Evolutionary conservation across 345 rosid genomes (phyloP).

Genomic region (Syzygium aromaticum): DNA sequence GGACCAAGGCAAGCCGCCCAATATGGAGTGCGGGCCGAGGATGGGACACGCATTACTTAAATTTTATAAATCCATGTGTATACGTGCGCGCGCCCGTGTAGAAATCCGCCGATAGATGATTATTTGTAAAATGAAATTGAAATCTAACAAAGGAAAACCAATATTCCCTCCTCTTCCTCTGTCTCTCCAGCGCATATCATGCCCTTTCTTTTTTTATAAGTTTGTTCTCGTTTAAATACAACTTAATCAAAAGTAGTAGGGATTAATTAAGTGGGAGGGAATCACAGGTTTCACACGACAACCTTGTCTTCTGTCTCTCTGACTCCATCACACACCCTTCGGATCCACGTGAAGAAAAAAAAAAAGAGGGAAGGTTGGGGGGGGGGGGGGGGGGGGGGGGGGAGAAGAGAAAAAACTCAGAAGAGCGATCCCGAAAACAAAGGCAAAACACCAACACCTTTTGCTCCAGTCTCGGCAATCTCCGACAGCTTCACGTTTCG

Average conservation of each 20-base stretch:
- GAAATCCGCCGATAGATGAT: neutral
- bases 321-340: neutral
- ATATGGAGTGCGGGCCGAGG: neutral
- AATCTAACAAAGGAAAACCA: neutral
- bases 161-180: neutral
- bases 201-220: neutral
- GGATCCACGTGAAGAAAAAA: neutral
- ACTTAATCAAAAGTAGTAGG: neutral
- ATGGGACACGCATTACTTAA: neutral
- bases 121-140: neutral
- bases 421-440: neutral
- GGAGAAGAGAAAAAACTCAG: neutral
- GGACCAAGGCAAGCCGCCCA: neutral
- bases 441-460: neutral
- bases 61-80: neutral
- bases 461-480: neutral
- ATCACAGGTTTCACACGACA: neutral
- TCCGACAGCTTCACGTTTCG: neutral
- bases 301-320: neutral
- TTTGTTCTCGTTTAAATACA: neutral
- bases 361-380: neutral
- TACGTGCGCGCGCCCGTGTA: too few species aligned
- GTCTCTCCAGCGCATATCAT: neutral
- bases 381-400: too few species aligned
- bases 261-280: neutral